phyloP scores from a whole-genome alignment of 2,329 filamentous ascomycete species.

The Aspergillus quadricinctus region DNA sequence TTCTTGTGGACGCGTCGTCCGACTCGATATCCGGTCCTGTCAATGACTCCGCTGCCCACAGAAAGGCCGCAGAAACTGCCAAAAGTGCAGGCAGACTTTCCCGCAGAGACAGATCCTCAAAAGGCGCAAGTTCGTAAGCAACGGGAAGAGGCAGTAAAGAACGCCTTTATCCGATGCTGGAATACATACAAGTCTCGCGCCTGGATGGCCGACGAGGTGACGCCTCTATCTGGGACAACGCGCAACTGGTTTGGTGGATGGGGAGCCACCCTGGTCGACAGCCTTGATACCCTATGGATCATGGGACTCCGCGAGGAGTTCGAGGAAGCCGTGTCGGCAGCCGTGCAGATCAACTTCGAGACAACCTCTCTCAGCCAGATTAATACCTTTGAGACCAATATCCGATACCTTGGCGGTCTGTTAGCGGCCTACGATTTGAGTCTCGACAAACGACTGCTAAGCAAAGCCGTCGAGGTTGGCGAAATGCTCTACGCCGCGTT shows the following conservation, averaged over 20 bases:
- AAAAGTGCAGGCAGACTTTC: background rate
- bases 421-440: too few species aligned
- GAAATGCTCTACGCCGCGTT: too few species aligned
- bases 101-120: background rate
- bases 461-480: too few species aligned
- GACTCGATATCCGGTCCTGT: background rate
- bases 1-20: background rate
- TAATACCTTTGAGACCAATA: too few species aligned
- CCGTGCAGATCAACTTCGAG: too few species aligned
- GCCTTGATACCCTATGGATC: too few species aligned
- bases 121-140: background rate
- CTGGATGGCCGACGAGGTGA: background rate
- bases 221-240: background rate
- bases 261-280: too few species aligned
- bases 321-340: too few species aligned
- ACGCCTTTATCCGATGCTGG: background rate
- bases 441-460: too few species aligned
- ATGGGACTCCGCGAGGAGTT: too few species aligned
- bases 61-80: background rate
- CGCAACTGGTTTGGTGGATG: background rate
- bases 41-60: background rate
- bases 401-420: too few species aligned
- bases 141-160: background rate
- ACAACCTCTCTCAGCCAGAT: too few species aligned
- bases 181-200: background rate